Conservation (phyloP, 192 early-diverging fungal species). For the Coemansia sp. region DNA sequence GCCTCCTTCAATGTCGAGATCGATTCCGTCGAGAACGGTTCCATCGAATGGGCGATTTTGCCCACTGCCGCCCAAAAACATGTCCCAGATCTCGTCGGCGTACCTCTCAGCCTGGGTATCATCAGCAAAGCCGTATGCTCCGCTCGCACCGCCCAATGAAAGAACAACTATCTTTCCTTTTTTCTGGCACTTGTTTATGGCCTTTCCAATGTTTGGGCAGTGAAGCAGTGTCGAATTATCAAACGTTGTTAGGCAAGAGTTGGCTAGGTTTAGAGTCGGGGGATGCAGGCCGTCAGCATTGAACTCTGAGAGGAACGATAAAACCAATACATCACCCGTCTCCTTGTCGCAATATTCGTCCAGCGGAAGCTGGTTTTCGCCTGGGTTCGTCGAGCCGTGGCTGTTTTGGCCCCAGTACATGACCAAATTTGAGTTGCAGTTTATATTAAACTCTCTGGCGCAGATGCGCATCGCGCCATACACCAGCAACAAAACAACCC, state of each 20-base stretch:
- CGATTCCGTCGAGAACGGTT: conserved; percentile 68
- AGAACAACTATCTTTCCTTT: conserved; percentile 71
- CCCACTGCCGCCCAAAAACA: conserved; percentile 67
- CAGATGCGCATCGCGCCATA: conserved; percentile 10
- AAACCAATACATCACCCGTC: conserved; percentile 51
- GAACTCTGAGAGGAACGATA: conserved; percentile 65
- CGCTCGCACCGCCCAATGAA: conserved; percentile 67
- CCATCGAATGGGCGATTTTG: conserved; percentile 63
- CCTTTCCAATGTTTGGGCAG: conserved; percentile 64
- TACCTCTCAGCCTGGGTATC: conserved; percentile 57
- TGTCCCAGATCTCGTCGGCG: conserved; percentile 70
- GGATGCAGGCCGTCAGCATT: conserved; percentile 56
- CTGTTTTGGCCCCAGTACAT: conserved; percentile 62
- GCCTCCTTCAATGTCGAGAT: conserved; percentile 69
- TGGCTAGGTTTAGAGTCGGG: conserved; percentile 66
- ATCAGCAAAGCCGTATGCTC: conserved; percentile 58
- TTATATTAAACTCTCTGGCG: conserved; percentile 48
- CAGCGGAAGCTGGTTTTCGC: conserved; percentile 49
- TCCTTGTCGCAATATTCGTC: conserved; percentile 58
- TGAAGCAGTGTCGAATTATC: conserved; percentile 61
- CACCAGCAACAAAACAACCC: conserved; percentile 9
- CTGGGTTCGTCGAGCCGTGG: conserved; percentile 47
- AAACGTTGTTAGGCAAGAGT: conserved; percentile 57
- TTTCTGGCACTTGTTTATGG: conserved; percentile 67
- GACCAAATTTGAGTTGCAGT: conserved; percentile 54